Base-by-base conservation (phyloP, 768 basidiomycete species). In the Suillus americanus region DNA sequence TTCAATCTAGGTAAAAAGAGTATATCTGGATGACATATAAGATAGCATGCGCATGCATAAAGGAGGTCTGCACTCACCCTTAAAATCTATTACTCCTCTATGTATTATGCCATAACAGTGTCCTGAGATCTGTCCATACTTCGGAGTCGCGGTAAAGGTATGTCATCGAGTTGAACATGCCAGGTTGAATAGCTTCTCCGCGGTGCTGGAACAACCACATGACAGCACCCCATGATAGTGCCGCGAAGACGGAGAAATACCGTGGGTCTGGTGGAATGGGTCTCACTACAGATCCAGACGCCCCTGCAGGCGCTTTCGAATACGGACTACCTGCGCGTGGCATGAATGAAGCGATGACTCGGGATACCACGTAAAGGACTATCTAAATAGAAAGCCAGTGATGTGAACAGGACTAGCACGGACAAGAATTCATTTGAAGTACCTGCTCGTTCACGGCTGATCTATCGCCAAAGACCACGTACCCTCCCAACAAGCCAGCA, bases 101-200 rank as follows among this genome's bases (percentile, higher is more conserved):
- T 73, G 83, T 89, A 78, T 97, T 97, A 71, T 94, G 91, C 95
- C 96, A 97, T 60, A 98, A 77, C 59, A 99, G 78, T 59, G 94
- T 97, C 78, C 83, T 87, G 51, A 97, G 78, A 71, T 86, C 82
- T 57, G 82, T 85, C 95, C 96, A 99, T 50, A 80, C 78, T 66
- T 99, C 93, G 23, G 94, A 96, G 75, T 99, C 95, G 45, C 89
- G 87, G 79, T 99, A 99, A 45, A 99, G 83, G 77, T 99, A 99
- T 64, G 84, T 86, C 96, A 97, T 98, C 20, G 91, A 92, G 79
- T 87, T 93, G 81, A 94, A 95, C 94, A 98, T 94, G 64, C 96
- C 97, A 20, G 94, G 93, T 71, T 99, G 95, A 65, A 99, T 87
- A n/a, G 89, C 89, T 78, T 98, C 90, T 57, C 92, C 88, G 25